Evolutionary conservation across 768 basidiomycete genomes (phyloP), one percentile per base, ranked within the genome.

Genomic region (Cubamyces lactineus): DNA sequence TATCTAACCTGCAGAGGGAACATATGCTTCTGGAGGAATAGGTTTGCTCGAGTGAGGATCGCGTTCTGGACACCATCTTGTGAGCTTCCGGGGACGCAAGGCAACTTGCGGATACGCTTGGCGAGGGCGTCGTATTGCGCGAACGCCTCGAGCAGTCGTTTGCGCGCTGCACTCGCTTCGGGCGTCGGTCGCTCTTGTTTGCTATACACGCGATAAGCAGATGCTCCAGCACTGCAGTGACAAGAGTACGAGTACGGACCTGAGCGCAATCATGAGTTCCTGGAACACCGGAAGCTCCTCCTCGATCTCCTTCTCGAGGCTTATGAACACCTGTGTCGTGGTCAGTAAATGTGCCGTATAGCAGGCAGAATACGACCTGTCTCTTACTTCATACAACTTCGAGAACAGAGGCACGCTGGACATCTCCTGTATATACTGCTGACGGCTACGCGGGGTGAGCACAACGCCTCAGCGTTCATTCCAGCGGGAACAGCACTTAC

Each of bases 1-100:
- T 1, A 11, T 34, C 54, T 30, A 59, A 87, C 90, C 80, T 94
- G 88, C 8, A 96, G 77, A 17, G 91, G 88, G 61, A 92, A 87
- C 91, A 98, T 94, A 66, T 97, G 86, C 69, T 89, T 92, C 71
- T 92, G 89, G 64, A 99, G 75, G 72, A 96, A 98, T 26, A 86
- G 46, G 62, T 84, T 91, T 0, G 93, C 91, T 2, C 91, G 82
- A 2, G 84, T 84, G 59, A 86, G 79, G 19, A 99, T 87, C 0
- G 95, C 94, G 19, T 81, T 77, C 73, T 97, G 94, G 7, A 99
- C 83, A 40, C 89, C 84, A 60, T 93, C 89, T 67, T 95, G 93
- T 17, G 91, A 91, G 63, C 86, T 85, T 2, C 85, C 86, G 0
- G 82, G 76, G 0, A 83, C 77, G 61, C 83, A 86, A 0, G 91